These are phyloP conservation scores for Gnomoniopsis sp. DNA, from an alignment of 2,329 filamentous ascomycete species.

Conservation along the genomic window DNA sequence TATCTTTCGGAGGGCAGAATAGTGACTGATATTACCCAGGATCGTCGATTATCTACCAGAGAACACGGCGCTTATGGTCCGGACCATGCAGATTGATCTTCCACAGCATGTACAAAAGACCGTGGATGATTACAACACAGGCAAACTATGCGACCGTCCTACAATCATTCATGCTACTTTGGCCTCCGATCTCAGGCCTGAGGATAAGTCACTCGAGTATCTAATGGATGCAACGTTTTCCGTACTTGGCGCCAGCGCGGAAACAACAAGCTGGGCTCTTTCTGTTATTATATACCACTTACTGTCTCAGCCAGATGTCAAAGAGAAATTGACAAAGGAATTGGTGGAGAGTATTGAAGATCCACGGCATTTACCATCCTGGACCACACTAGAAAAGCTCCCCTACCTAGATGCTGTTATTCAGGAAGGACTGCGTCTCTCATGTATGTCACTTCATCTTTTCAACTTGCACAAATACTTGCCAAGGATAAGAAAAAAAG, in stretches of 20 bases:
- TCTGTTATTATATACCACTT: constrained; percentile 3
- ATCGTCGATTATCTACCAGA: neutral
- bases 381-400: constrained; percentile 21
- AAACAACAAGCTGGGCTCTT: constrained; percentile 5
- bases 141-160: neutral
- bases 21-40: neutral
- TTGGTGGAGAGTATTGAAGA: constrained; percentile 8
- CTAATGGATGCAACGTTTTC: neutral
- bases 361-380: constrained; percentile 16
- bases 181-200: neutral
- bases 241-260: neutral
- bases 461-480: too few relatives aligned
- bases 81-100: constrained; percentile 1
- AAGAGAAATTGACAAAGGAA: neutral
- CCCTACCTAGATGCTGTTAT: constrained; percentile 23
- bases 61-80: neutral
- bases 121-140: neutral
- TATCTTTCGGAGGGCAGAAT: neutral
- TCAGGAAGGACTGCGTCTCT: constrained; percentile 21
- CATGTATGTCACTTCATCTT: neutral
- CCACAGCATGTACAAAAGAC: neutral
- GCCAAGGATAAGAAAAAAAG: too few relatives aligned
- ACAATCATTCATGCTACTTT: neutral
- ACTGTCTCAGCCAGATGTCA: neutral
- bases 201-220: neutral